A percentile compares a stretch with the other conserved stretches of the same genome.
These are phyloP conservation scores for Leucosporidium scottii DNA, from an alignment of 768 basidiomycete genomes.

Conservation along the genomic window DNA sequence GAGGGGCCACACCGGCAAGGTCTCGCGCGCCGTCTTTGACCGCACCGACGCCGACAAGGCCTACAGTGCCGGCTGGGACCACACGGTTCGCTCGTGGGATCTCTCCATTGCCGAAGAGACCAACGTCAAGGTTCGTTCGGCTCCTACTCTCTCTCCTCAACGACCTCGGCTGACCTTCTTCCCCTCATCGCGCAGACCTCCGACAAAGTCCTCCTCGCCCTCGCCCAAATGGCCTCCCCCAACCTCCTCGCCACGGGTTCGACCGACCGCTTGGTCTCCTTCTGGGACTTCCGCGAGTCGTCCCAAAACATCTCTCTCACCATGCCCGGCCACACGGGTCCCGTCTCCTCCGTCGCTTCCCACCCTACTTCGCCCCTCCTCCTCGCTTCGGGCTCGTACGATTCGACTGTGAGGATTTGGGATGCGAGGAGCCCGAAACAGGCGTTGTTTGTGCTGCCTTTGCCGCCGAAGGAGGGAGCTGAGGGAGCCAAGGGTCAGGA, in stretches of 20 bases:
- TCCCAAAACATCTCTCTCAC: slow-evolving; percentile 44
- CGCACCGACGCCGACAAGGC: slow-evolving; percentile 44
- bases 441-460: slow-evolving; percentile 43
- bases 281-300: slow-evolving; percentile 44
- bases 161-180: background rate
- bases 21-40: slow-evolving; percentile 63
- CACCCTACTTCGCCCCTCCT: slow-evolving; percentile 45
- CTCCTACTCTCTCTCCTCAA: background rate
- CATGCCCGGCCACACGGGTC: slow-evolving; percentile 42
- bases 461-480: slow-evolving; percentile 37
- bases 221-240: slow-evolving; percentile 41
- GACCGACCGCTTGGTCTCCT: slow-evolving; percentile 45
- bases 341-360: slow-evolving; percentile 42
- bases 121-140: slow-evolving; percentile 34
- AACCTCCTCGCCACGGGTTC: slow-evolving; percentile 43
- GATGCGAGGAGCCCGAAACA: slow-evolving; percentile 47
- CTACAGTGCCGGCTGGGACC: slow-evolving; percentile 75
- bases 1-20: slow-evolving; percentile 72
- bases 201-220: slow-evolving; percentile 44
- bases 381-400: slow-evolving; percentile 44
- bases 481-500: slow-evolving; percentile 42
- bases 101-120: slow-evolving; percentile 54
- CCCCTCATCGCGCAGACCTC: slow-evolving; percentile 8
- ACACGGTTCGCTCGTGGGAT: slow-evolving; percentile 79
- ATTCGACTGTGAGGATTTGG: slow-evolving; percentile 45